Conservation (phyloP, 202 grass and related monocot species). For the Hordeum pubiflorum region DNA sequence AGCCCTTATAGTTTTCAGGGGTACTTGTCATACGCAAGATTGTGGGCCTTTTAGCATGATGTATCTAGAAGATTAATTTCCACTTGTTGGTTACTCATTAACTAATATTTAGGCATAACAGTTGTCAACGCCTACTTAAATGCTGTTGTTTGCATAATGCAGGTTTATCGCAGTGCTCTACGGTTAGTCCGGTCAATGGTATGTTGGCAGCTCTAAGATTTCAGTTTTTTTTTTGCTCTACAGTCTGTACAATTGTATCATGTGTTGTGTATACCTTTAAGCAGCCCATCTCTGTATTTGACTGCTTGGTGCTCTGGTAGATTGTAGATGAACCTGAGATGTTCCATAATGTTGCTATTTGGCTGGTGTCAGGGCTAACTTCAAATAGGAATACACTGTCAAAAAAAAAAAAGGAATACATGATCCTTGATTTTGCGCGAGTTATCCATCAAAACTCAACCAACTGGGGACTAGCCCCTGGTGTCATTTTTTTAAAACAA, state of each 20-base stretch:
- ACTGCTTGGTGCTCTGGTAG: background rate
- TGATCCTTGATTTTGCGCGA: background rate
- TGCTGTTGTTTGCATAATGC: conserved; percentile 18
- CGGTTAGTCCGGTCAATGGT: conserved; percentile 82
- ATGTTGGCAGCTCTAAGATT: conserved; percentile 9
- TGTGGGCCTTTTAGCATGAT: background rate
- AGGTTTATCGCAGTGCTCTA: conserved; percentile 78
- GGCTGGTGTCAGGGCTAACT: background rate
- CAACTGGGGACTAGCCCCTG: too few species aligned
- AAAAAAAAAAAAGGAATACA: background rate
- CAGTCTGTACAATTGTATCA: background rate
- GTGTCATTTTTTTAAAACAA: too few species aligned
- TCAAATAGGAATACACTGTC: background rate
- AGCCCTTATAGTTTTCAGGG: background rate
- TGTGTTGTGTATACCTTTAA: background rate
- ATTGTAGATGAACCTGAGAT: background rate
- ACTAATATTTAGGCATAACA: background rate
- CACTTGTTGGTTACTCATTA: background rate
- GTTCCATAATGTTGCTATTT: background rate
- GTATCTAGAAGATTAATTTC: background rate
- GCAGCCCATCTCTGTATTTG: background rate
- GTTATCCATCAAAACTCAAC: background rate
- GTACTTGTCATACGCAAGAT: background rate
- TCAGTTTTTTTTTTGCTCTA: background rate
- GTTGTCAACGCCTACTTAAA: background rate